These are phyloP conservation scores for Citrus trifoliata DNA, from an alignment of 345 rosid species.

Conservation along the genomic window DNA sequence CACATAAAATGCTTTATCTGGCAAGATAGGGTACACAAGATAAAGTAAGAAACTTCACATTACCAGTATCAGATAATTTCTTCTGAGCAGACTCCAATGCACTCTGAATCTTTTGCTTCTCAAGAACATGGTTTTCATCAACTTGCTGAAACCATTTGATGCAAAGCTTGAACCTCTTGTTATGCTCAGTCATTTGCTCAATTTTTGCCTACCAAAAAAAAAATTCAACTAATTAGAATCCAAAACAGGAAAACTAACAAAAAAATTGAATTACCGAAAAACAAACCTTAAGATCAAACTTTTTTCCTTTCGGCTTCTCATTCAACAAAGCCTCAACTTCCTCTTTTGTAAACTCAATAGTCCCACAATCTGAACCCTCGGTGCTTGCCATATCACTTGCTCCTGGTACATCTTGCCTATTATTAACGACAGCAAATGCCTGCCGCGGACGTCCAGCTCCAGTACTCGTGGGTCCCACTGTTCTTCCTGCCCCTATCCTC, in stretches of 20 bases:
- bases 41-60: neutral
- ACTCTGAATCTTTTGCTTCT: slow-evolving; percentile 52
- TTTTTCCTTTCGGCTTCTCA: slow-evolving; percentile 65
- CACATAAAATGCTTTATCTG: neutral
- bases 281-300: slow-evolving; percentile 76
- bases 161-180: slow-evolving; percentile 66
- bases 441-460: slow-evolving; percentile 48
- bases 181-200: slow-evolving; percentile 55
- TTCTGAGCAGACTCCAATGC: slow-evolving; percentile 57
- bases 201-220: slow-evolving; percentile 48
- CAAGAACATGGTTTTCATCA: slow-evolving; percentile 53
- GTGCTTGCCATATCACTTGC: slow-evolving; percentile 35
- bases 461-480: slow-evolving; percentile 27
- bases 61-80: slow-evolving; percentile 56
- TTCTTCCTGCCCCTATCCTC: slow-evolving; percentile 43
- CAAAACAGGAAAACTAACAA: no score
- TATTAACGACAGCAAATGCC: slow-evolving; percentile 46
- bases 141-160: slow-evolving; percentile 70
- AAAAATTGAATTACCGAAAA: neutral
- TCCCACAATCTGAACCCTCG: slow-evolving; percentile 41
- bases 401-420: slow-evolving; percentile 41
- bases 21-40: neutral
- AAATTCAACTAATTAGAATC: neutral
- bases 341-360: slow-evolving; percentile 65
- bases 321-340: slow-evolving; percentile 68